Evolutionary conservation across 2,329 filamentous ascomycete genomes (phyloP), one percentile per base, ranked within the genome.

Genomic region (Herpotrichia juniperi): DNA sequence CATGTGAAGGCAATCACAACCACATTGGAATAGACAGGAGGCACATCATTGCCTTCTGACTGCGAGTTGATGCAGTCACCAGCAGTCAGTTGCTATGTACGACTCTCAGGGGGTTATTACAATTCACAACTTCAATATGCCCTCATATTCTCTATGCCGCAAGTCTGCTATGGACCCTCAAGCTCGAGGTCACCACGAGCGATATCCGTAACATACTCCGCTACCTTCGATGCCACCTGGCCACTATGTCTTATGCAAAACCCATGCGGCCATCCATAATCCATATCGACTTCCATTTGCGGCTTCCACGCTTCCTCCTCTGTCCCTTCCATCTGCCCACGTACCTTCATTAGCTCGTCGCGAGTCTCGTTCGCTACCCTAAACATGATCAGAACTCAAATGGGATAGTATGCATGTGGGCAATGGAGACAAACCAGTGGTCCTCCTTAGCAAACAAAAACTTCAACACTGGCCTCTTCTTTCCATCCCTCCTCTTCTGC

Each of bases 371-470:
- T 77, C 1, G 83, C 83, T 22, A 87, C 81, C 84, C 53, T 56
- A 46, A n/a, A n/a, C 21, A 16, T 32, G 21, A 4, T 14, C 9
- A 8, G 35, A 4, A 12, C 22, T 17, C 2, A 24, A 32, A 4
- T 8, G 14, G 11, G 2, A 32, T 39, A n/a, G 12, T 24, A 12
- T 12, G 12, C 4, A 46, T 8, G 10, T 22, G 26, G n/a, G 26
- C 11, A 40, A 3, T 7, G 37, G 25, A 8, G 6, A 42, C 46
- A 37, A 46, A 54, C 56, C 84, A 87, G 61, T 85, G 83, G 62
- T 87, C 85, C 42, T 81, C 72, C 30, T 79, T 72, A 1, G 81
- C 84, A 66, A 85, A 87, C 58, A 85, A 80, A 62, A 87, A 85
- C 46, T 79, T 78, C 35, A 87, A 55, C 45, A 77, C 78, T 2